Evolutionary conservation across 345 rosid genomes (phyloP), one percentile per base, ranked within the genome.

Genomic region (Durio zibethinus): DNA sequence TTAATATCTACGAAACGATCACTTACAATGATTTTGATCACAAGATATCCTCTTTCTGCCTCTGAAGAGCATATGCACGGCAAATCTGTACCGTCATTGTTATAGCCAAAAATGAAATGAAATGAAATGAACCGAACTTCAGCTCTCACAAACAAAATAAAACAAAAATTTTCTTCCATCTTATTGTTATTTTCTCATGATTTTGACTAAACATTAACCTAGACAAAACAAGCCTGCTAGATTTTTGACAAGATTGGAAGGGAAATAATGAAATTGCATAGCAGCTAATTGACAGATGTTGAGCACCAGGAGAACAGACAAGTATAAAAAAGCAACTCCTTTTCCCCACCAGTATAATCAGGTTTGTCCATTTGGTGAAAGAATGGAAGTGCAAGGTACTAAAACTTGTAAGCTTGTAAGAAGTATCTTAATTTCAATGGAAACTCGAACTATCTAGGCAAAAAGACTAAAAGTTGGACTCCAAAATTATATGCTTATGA

Each of bases 21-120:
- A n/a, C 7, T 59, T 42, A 21, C 23, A 79, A 81, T 77, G 70
- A 77, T 81, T 73, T 45, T 62, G n/a, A 64, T 77, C 75, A 27
- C 53, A 62, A 53, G 60, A 31, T 42, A 23, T 75, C 64, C 45
- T 62, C 60, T 56, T 72, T 35, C 74, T 64, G 59, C 57, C 52
- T n/a, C 27, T 52, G 31, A 57, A 23, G 54, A 63, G 5, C 27
- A 29, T 2, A 25, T 29, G 14, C 64, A 59, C 11, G 27, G 69
- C 20, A 36, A 31, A 35, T 33, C 11, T 36, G 69, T 38, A 64
- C 6, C 20, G 29, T 67, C 72, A 21, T 42, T 42, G 21, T 67
- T 42, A 35, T 33, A 12, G 9, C 12, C 23, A n/a, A 5, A 6
- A 18, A 5, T 40, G 66, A 73, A 27, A n/a, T n/a, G n/a, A n/a